Conservation (phyloP, 306 rosid genomes). For the Sophora flavescens region DNA sequence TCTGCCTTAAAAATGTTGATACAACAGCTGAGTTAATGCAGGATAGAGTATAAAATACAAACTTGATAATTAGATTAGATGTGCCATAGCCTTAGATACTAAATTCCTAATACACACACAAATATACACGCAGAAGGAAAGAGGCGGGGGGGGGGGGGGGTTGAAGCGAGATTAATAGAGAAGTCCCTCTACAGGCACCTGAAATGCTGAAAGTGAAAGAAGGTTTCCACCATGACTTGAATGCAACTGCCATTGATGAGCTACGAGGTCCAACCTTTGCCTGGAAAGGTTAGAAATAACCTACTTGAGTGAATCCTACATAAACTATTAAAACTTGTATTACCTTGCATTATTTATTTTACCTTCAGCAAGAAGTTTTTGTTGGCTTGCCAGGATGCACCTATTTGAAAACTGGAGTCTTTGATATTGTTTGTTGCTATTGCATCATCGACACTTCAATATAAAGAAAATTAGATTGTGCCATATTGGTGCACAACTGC, state of each 20-base stretch:
- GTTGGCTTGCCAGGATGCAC: constrained; percentile 99
- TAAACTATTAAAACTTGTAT: constrained; percentile 21
- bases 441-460: constrained; percentile 70
- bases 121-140: background rate
- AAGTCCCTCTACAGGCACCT: constrained; percentile 60
- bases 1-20: constrained; percentile 8
- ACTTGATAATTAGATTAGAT: constrained; percentile 1
- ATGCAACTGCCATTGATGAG: constrained; percentile 78
- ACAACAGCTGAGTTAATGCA: background rate
- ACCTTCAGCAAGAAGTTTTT: constrained; percentile 92
- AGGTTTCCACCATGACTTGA: constrained; percentile 99
- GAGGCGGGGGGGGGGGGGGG: background rate
- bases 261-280: constrained; percentile 83
- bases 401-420: constrained; percentile 87
- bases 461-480: constrained; percentile 40
- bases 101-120: background rate
- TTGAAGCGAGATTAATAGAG: constrained; percentile 16
- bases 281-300: constrained; percentile 56
- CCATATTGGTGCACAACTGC: constrained; percentile 30
- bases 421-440: constrained; percentile 59
- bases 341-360: constrained; percentile 41
- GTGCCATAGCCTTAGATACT: background rate
- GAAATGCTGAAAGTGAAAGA: constrained; percentile 87
- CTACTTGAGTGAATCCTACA: constrained; percentile 44
- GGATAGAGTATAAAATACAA: background rate